phyloP scores from a whole-genome alignment of 176 grass and related monocot species.

The Metroxylon sagu region DNA sequence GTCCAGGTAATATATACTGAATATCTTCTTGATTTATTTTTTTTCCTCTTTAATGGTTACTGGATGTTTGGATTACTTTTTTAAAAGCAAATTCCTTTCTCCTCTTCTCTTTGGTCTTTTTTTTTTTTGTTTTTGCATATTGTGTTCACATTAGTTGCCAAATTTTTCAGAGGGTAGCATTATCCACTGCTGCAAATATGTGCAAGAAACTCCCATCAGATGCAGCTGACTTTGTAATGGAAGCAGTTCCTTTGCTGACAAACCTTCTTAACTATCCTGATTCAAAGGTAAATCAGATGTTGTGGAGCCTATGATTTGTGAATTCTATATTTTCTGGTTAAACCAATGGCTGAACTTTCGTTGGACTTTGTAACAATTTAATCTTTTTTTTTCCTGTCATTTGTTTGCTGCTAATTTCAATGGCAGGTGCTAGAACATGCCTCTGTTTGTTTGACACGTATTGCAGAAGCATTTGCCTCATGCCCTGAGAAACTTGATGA shows the following conservation, averaged over 20 bases:
- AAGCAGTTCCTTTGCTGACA: conserved; percentile 73
- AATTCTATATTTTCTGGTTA: not conserved
- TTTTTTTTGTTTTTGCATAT: not conserved
- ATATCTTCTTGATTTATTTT: conserved; percentile 1
- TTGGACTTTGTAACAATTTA: no score
- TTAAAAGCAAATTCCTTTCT: no score
- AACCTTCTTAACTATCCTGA: conserved; percentile 91
- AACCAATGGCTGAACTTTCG: not conserved
- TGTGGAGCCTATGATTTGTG: not conserved
- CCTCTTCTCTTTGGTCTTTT: not conserved
- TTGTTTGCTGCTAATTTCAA: conserved; percentile 3
- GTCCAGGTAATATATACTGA: conserved; percentile 49
- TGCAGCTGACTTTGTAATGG: conserved; percentile 91
- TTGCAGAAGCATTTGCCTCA: conserved; percentile 67
- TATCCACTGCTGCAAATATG: conserved; percentile 89
- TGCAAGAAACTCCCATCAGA: conserved; percentile 91
- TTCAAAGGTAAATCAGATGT: conserved; percentile 48
- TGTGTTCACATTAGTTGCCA: conserved; percentile 11
- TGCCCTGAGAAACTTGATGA: conserved; percentile 71
- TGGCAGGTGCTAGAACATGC: conserved; percentile 73
- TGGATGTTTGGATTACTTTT: conserved; percentile 1
- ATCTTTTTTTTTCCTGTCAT: no score
- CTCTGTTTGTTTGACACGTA: conserved; percentile 71
- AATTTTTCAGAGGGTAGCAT: conserved; percentile 64
- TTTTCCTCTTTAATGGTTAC: conserved; percentile 1